Conservation (phyloP, 768 basidiomycete species). For the Suillus spraguei region DNA sequence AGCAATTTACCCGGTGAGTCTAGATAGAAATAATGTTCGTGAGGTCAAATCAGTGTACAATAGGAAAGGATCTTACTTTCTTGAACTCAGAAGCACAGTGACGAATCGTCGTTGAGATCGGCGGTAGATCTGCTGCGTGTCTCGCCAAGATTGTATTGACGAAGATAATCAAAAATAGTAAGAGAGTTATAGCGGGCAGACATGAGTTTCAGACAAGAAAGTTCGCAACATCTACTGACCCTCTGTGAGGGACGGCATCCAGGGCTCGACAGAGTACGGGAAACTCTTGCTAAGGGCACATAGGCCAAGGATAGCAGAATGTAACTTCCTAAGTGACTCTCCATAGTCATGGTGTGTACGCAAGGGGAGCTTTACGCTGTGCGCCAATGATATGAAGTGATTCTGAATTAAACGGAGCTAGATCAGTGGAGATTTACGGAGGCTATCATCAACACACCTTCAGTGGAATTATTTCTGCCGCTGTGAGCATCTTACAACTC, state of each 20-base stretch:
- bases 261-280: constrained; percentile 93
- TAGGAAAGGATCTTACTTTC: constrained; percentile 54
- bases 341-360: constrained; percentile 73
- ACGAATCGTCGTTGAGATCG: constrained; percentile 88
- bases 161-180: constrained; percentile 12
- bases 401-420: constrained; percentile 47
- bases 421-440: neutral
- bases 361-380: constrained; percentile 63
- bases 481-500: constrained; percentile 89
- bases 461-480: constrained; percentile 82
- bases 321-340: constrained; percentile 71
- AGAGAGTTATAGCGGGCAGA: neutral
- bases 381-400: constrained; percentile 72
- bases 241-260: constrained; percentile 85
- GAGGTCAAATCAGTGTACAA: constrained; percentile 11
- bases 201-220: constrained; percentile 1
- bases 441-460: constrained; percentile 53
- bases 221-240: constrained; percentile 40
- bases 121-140: constrained; percentile 84
- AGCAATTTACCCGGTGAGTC: constrained; percentile 60
- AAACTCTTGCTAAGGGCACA: constrained; percentile 93
- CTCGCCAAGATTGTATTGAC: constrained; percentile 60
- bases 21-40: constrained; percentile 25
- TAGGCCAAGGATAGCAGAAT: constrained; percentile 92
- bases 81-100: constrained; percentile 86